Evolutionary conservation across 2,329 filamentous ascomycete species (phyloP), one percentile per base, ranked within the genome.

Genomic region (Penicillium sp.): DNA sequence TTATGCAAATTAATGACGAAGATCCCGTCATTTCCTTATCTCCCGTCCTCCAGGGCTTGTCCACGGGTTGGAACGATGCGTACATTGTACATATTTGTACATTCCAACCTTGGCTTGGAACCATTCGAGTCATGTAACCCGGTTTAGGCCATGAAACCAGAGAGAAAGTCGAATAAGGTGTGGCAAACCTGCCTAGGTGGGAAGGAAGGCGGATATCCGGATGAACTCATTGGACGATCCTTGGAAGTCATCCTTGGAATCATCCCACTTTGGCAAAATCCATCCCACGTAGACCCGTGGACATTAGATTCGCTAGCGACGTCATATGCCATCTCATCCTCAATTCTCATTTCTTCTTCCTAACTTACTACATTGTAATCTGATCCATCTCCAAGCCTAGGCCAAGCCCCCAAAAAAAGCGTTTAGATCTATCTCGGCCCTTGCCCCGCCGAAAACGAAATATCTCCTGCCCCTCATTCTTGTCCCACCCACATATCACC

Each of bases 151-250:
- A 27, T 29, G 48, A 25, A 29, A n/a, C 10, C 37, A 21, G 42
- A 31, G 25, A 21, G n/a, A 25, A 31, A 21, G n/a, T 50, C 40
- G 54, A 51, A 56, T 52, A 60, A 58, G 50, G 50, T 51, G 58
- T 58, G 58, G 54, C 55, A 47, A 56, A 10, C 23, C 23, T 25
- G 31, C 31, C 31, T 13, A 31, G 0, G 29, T 31, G 13, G 19
- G 15, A 42, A n/a, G 42, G n/a, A 27, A 27, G 33, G 21, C 25
- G 25, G 46, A 25, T 50, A 35, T 35, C 15, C 13, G 19, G 31
- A 6, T 23, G n/a, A 23, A 50, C 7, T 17, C 6, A 27, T 43
- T 43, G 41, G 42, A n/a, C 3, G 6, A 27, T 23, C 21, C 40
- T n/a, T 15, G n/a, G 15, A 15, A 31, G 13, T 31, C 27, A 31